phyloP scores from a whole-genome alignment of 164 flowering plant species.

The Cinnamomum chago region DNA sequence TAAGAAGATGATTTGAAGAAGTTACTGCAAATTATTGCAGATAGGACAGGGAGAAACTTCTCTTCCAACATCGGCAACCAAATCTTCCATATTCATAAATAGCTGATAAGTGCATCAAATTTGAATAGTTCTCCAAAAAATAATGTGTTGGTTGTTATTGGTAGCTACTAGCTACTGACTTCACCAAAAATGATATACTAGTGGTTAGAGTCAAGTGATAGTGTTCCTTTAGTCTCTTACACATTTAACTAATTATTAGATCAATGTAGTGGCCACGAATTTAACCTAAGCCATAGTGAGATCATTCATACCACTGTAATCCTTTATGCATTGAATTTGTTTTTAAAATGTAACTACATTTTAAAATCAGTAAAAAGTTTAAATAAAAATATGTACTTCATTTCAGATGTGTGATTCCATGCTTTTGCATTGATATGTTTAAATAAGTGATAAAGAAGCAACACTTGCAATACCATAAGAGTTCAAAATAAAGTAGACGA shows the following conservation, averaged over 20 bases:
- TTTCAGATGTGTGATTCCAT: neutral
- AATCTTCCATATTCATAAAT: neutral
- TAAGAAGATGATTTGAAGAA: neutral
- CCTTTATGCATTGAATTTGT: too few relatives aligned
- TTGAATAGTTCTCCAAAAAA: neutral
- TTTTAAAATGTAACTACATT: too few relatives aligned
- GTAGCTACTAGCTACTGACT: neutral
- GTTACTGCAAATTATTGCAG: neutral
- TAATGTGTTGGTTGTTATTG: too few relatives aligned
- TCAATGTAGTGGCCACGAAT: too few relatives aligned
- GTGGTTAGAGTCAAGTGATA: neutral
- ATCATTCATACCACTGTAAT: too few relatives aligned
- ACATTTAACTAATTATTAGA: too few relatives aligned
- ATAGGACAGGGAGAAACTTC: neutral
- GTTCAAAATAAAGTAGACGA: neutral
- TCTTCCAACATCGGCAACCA: neutral
- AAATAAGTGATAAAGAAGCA: neutral
- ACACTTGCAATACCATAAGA: neutral
- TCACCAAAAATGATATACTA: neutral
- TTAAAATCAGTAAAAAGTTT: too few relatives aligned
- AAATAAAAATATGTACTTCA: neutral
- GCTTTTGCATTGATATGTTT: neutral
- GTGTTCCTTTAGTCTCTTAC: neutral
- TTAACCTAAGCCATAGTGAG: too few relatives aligned
- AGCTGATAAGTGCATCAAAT: neutral